Evolutionary conservation across 1,139 yeast species (phyloP), one percentile per base, ranked within the genome.

Genomic region (Neolecta irregularis): DNA sequence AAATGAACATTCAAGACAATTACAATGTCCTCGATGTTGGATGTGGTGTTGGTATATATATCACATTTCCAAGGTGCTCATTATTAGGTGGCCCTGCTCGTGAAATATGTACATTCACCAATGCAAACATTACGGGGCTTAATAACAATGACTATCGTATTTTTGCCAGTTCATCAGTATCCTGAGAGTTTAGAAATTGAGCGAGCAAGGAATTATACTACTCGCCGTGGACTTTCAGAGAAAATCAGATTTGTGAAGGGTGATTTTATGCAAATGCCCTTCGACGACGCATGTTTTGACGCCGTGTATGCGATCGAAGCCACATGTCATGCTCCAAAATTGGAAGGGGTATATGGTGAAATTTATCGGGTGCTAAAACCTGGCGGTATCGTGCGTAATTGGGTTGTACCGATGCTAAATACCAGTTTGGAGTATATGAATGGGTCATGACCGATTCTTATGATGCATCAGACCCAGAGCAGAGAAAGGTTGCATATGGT

Each of bases 241-340:
- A 75, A 81, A 61, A 65, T 85, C 53, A 65, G 72, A 20, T 85
- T 79, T 50, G 94, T 83, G 51, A 88, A 88, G 64, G 98, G 98
- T 49, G 98, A 88, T 60, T 88, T 88, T 65, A 91, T 88, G 98
- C 92, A 85, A 60, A 81, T 88, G 95, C 96, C 88, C 51, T 85
- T 91, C 51, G 81, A 74, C 57, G 76, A 78, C 46, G 77, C 73
- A 53, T 58, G 85, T 24, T 88, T 91, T 54, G 98, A 88, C 58
- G 94, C 93, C 33, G 98, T 88, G 31, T 88, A 88, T 53, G 96
- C 98, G 42, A 88, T 88, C 54, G 98, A 88, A 64, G 98, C 98
- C 40, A 88, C 98, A 30, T 93, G 83, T 42, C 98, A 88, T 55
- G 98, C 98, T 19, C 98, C 98, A 42, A 79, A 74, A 33, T 71